Conservation (phyloP, 2,329 filamentous ascomycete genomes). For the Trichoderma sp. region DNA sequence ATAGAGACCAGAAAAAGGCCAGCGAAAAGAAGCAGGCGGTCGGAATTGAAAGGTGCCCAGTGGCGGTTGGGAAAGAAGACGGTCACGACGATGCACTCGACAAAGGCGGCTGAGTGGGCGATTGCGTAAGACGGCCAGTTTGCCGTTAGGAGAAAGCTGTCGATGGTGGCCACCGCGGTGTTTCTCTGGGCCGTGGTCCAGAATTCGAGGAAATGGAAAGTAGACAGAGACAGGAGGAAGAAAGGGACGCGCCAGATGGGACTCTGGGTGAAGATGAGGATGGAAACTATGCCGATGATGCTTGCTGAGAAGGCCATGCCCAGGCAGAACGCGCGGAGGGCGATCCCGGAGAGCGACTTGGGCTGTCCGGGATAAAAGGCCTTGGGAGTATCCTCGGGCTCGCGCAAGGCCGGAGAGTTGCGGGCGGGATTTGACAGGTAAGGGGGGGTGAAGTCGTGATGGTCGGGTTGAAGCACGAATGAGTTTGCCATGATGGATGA, state of each 20-base stretch:
- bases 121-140: conserved; percentile 85
- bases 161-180: conserved; percentile 68
- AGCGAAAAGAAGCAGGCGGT: conserved; percentile 47
- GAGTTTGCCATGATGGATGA: conserved; percentile 19
- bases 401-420: background rate
- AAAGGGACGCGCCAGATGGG: conserved; percentile 64
- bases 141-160: conserved; percentile 77
- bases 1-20: conserved; percentile 66
- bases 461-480: background rate
- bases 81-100: conserved; percentile 69
- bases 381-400: conserved; percentile 30
- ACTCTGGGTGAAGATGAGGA: conserved; percentile 43
- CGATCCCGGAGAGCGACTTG: conserved; percentile 62
- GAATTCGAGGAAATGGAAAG: conserved; percentile 97
- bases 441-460: background rate
- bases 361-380: conserved; percentile 49
- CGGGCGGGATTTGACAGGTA: background rate
- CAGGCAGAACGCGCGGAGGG: conserved; percentile 58
- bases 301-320: conserved; percentile 47
- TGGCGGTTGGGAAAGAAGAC: conserved; percentile 54
- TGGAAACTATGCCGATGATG: conserved; percentile 35
- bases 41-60: conserved; percentile 49
- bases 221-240: conserved; percentile 67
- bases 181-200: conserved; percentile 87
- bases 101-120: conserved; percentile 73